Base-by-base conservation (phyloP, 2,329 filamentous ascomycete genomes). In the Fusarium xyrophilum region DNA sequence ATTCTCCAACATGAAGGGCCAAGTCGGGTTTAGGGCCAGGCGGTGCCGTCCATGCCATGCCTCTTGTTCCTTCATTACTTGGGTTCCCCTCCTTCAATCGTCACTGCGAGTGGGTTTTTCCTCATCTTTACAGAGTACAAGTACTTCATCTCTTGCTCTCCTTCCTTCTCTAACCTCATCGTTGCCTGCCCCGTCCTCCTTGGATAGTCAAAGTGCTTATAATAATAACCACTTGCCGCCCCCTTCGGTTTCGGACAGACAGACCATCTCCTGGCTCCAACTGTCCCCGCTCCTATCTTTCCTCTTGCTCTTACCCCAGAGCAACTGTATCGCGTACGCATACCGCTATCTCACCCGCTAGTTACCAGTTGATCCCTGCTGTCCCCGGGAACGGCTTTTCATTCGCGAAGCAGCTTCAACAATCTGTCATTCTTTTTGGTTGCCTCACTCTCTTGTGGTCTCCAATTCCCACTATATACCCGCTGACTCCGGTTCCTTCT, bases 341-440 rank as follows among this genome's bases (percentile, higher is more conserved):
- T 73, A 73, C 66, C 71, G 72, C 71, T 74, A 74, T 74, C 72
- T 70, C 62, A 67, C 55, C 71, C 68, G 65, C 71, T 74, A 74
- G 65, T 69, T 74, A 74, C 74, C 72, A 73, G 57, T 61, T 43
- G 62, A 69, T 40, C 69, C 62, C 65, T 72, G 68, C 57, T 59
- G 66, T 60, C 54, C 54, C 38, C 21, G 9, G 28, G 38, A 19
- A 33, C 38, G 39, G 48, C 60, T 68, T 73, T 60, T 68, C 58
- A 68, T 70, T 71, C 64, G 67, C 32, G 57, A 65, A 63, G 39
- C 55, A 60, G 56, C 67, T 67, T 36, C 51, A 65, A 57, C 53
- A 33, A 55, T 61, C 61, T 55, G 70, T 60, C 60, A 64, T 61
- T 65, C 38, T 55, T 68, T 72, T 59, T 61, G 59, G 52, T 58